Evolutionary conservation across 2,329 filamentous ascomycete genomes (phyloP), one percentile per base, ranked within the genome.

Genomic region (Colletotrichum chrysophilum): DNA sequence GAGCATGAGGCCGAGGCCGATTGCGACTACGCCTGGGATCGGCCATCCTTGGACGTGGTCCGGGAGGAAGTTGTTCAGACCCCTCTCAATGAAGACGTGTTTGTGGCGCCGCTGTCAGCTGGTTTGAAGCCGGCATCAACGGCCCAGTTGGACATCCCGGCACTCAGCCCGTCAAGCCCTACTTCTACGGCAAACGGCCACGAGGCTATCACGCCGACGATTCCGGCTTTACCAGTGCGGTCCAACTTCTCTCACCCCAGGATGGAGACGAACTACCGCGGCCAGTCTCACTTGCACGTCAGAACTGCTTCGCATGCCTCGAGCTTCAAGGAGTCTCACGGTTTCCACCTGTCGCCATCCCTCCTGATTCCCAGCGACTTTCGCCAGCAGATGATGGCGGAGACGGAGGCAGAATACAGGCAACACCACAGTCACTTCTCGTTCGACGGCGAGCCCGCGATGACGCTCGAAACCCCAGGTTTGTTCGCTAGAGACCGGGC

Each of bases 1-100:
- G 92, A 93, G 78, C 91, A 94, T 78, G 92, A 92, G 78, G 91
- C 89, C 14, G 92, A 94, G 81, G 92, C 91, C 9, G 87, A 93
- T 81, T 93, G 91, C 80, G 89, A 93, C 76, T 93, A 92, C 78
- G 89, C 92, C 60, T 93, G 92, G 92, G 90, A 92, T 74, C 88
- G 89, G 18, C 85, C 88, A 4, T 93, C 91, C 0, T 79, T 89
- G 68, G 91, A 92, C 64, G 75, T 86, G 55, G 81, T 79, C 28
- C 83, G 83, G 68, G 85, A 84, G 16, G 80, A 78, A 21, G 80
- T 80, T 7, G 80, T 76, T 9, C 74, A 79, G 6, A 80, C 80
- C 6, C 78, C 78, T 0, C 78, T 82, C 16, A 71, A 78, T 21
- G 66, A 69, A 6, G 43, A 56, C 30, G 30, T 72, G 12, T 74